These are phyloP conservation scores for Bruguiera parviflora DNA, from an alignment of 345 rosid genomes.

Conservation along the genomic window DNA sequence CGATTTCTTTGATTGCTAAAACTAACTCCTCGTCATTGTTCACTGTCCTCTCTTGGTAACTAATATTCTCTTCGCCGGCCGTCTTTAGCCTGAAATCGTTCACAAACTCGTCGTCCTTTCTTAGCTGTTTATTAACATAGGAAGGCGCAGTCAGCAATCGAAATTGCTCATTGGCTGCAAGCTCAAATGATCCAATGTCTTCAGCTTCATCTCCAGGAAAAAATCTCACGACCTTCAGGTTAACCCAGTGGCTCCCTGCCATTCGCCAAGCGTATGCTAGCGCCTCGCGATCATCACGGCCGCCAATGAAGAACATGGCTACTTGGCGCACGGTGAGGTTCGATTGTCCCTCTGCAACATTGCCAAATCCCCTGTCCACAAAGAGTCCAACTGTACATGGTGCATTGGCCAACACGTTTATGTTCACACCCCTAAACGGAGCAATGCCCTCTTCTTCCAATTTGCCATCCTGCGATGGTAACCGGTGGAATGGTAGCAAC, in stretches of 20 bases:
- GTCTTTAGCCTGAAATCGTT: conserved; percentile 45
- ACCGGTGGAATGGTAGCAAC: conserved; percentile 50
- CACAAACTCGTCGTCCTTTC: conserved; percentile 36
- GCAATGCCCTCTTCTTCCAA: conserved; percentile 37
- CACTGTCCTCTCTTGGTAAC: conserved; percentile 39
- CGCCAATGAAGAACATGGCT: conserved; percentile 51
- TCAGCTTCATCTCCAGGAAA: conserved; percentile 20
- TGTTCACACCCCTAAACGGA: conserved; percentile 41
- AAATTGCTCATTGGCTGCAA: not conserved
- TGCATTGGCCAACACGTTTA: conserved; percentile 43
- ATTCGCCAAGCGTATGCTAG: conserved; percentile 60
- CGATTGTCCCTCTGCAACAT: conserved; percentile 11
- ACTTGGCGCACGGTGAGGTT: conserved; percentile 19
- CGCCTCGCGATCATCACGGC: conserved; percentile 70
- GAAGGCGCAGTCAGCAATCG: conserved; percentile 5
- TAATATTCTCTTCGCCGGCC: conserved; percentile 21
- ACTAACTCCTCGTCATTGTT: conserved; percentile 41
- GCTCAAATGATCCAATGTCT: not conserved
- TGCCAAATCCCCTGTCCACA: conserved; percentile 57
- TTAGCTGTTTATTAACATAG: conserved; percentile 16
- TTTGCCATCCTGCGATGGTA: conserved; percentile 24
- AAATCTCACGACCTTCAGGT: conserved; percentile 48
- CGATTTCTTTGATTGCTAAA: conserved; percentile 28
- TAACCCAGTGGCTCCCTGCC: conserved; percentile 28
- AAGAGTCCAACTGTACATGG: conserved; percentile 68